phyloP scores from a whole-genome alignment of 225 moss, liverwort and hornwort species.

The Thuidium tamariscinum region DNA sequence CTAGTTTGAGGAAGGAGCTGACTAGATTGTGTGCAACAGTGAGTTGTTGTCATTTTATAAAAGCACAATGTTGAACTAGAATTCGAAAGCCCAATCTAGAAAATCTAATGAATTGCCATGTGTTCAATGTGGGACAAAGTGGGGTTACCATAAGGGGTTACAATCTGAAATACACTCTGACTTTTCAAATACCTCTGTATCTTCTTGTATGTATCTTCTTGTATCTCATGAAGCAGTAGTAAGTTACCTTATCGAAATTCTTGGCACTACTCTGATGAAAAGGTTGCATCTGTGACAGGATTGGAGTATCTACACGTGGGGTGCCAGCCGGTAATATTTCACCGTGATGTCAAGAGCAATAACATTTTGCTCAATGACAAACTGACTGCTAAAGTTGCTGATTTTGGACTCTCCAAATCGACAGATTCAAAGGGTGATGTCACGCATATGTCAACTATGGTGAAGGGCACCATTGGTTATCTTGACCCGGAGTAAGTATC shows the following conservation, averaged over 20 bases:
- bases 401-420: slow-evolving; percentile 29
- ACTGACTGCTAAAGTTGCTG: slow-evolving; percentile 18
- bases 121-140: background rate
- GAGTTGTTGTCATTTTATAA: background rate
- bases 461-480: slow-evolving; percentile 23
- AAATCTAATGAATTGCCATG: background rate
- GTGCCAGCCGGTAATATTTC: slow-evolving; percentile 15
- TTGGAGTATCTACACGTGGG: slow-evolving; percentile 34
- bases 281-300: background rate
- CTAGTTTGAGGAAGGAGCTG: background rate
- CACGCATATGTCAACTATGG: slow-evolving; percentile 17
- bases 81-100: background rate
- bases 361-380: slow-evolving; percentile 11
- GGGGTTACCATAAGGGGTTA: background rate
- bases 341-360: slow-evolving; percentile 34
- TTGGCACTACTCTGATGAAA: background rate
- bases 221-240: background rate
- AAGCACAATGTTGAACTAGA: background rate
- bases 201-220: background rate
- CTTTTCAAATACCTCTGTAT: background rate
- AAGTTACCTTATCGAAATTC: too few relatives aligned
- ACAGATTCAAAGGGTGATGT: background rate
- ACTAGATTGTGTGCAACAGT: background rate
- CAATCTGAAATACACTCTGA: background rate
- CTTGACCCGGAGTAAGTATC: slow-evolving; percentile 23